phyloP scores from a whole-genome alignment of 805 yeast species.

The Candida pseudoglaebosa region DNA sequence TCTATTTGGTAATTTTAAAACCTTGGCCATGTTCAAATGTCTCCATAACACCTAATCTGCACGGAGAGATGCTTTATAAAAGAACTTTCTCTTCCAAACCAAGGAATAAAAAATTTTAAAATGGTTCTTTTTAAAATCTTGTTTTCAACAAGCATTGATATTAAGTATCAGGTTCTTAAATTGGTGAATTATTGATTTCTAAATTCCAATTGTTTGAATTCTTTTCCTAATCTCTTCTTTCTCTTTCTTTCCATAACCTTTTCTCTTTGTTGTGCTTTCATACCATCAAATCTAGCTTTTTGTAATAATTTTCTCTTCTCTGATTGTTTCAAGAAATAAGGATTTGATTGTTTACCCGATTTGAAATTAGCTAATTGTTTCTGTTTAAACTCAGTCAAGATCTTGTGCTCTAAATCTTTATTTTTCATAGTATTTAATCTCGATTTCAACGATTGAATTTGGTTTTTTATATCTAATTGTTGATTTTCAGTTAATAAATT shows the following conservation, averaged over 20 bases:
- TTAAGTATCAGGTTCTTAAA: no score
- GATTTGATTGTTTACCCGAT: constrained; percentile 46
- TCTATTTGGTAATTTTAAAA: no score
- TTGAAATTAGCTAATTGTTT: constrained; percentile 45
- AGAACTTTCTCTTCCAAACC: no score
- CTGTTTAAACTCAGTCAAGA: constrained; percentile 56
- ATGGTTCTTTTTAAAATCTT: no score
- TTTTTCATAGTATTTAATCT: constrained; percentile 65
- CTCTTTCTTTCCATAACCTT: constrained; percentile 85
- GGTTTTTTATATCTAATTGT: constrained; percentile 47
- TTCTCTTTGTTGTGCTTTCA: constrained; percentile 70
- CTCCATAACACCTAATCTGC: no score
- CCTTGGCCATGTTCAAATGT: no score
- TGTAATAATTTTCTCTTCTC: constrained; percentile 73
- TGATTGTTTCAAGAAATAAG: constrained; percentile 59
- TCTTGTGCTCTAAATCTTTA: constrained; percentile 69
- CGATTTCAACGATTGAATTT: constrained; percentile 62
- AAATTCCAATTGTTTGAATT: constrained; percentile 54
- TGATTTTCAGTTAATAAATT: constrained; percentile 42
- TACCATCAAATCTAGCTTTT: constrained; percentile 70
- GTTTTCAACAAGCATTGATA: no score
- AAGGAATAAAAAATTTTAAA: no score
- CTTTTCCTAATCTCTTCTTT: constrained; percentile 79
- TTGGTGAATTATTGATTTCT: constrained; percentile 7
- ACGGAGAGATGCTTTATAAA: no score